Evolutionary conservation across 768 basidiomycete genomes (phyloP), one percentile per base, ranked within the genome.

Genomic region (Lactarius akahatsu): DNA sequence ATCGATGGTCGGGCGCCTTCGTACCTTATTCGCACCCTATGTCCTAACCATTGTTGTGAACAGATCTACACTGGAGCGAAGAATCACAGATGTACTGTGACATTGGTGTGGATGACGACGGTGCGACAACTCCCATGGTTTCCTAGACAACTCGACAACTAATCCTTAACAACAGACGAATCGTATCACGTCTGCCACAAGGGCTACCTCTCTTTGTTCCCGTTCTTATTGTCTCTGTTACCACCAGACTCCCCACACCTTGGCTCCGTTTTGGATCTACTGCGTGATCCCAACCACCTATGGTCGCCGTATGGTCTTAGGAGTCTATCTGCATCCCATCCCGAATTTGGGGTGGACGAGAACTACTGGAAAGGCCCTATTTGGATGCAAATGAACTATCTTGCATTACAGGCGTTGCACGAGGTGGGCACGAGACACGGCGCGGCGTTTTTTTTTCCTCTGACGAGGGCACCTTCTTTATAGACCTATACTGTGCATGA

Each of bases 281-380:
- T 98, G 36, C 83, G 78, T 18, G 89, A 93, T 74, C 92, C 94
- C 0, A 78, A 87, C 34, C 91, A 94, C 68, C 83, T 98, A 38
- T 98, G 96, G 96, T 96, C 94, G 2, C 82, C 86, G 1, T 95
- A 87, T 74, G 96, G 96, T 32, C 79, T 98, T 41, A 89, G 96
- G 34, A 96, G 93, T 69, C 78, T 98, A 61, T 94, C 91, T 8
- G 87, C 84, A n/a, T 85, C 87, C 23, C 94, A 98, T 73, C 86
- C 90, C n/a, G 85, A 92, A 58, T 98, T 94, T 72, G 96, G 95
- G 16, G 79, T 85, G 71, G 96, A 90, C 57, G 96, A 98, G 77
- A 92, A 98, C 78, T 98, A 98, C 76, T 98, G 96, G 96, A 90
- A 89, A 72, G 95, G 96, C 1, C 92, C 96, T 3, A 90, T 98